Percentiles rank a stretch among this genome's conserved stretches.
Conservation (phyloP, 2,329 filamentous ascomycete genomes). For the Ceratocystis cubensis region DNA sequence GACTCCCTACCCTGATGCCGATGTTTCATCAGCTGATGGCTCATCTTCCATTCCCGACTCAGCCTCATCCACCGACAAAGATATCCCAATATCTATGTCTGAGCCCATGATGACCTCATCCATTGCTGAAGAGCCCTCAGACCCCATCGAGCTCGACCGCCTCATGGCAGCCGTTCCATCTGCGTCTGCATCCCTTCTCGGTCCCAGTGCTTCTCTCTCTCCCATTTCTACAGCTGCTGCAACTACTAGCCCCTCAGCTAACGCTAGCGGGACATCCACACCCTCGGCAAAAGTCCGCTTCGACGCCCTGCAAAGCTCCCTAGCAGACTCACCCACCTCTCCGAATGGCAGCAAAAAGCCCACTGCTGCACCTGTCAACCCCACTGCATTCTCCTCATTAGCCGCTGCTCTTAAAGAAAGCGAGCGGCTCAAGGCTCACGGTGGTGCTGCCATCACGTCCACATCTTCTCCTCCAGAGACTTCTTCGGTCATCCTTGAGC, state of each 20-base stretch:
- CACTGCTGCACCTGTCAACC: conserved; percentile 20
- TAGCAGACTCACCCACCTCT: too few relatives aligned
- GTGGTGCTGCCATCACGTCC: not conserved
- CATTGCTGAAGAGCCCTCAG: conserved; percentile 47
- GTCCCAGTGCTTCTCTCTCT: not conserved
- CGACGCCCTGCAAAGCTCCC: not conserved
- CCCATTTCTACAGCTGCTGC: not conserved
- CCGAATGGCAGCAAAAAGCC: not conserved
- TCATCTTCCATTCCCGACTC: conserved; percentile 30
- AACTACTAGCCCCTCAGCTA: not conserved
- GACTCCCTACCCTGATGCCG: conserved; percentile 36
- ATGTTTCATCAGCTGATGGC: conserved; percentile 32
- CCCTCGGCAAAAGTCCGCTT: conserved; percentile 18
- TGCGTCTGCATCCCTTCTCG: not conserved
- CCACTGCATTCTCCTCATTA: conserved; percentile 23
- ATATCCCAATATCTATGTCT: conserved; percentile 48
- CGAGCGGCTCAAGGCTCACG: conserved; percentile 24
- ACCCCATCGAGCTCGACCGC: conserved; percentile 29
- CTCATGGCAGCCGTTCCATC: conserved; percentile 10
- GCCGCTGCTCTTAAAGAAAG: conserved; percentile 16
- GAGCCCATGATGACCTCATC: conserved; percentile 45
- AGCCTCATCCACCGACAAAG: conserved; percentile 4
- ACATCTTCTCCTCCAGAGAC: conserved; percentile 32
- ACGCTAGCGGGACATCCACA: not conserved
- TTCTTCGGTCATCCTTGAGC: conserved; percentile 54